Evolutionary conservation across 1,284 basidiomycete species (phyloP).

Genomic region (Sporisorium scitamineum): DNA sequence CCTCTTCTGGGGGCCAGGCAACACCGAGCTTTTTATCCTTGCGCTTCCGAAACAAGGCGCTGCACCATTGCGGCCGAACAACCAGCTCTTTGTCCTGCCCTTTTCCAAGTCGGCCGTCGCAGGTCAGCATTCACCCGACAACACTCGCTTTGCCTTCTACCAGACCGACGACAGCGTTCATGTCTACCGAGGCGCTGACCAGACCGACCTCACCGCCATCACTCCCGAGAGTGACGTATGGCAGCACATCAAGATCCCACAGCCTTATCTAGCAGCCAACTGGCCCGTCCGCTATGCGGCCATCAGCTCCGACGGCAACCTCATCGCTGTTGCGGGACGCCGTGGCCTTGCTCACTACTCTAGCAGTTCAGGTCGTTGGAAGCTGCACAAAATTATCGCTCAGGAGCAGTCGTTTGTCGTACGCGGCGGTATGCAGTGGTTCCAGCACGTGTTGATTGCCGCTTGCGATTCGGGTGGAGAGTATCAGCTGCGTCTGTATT

Average conservation of each 20-base stretch:
- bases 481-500: slow-evolving; percentile 82
- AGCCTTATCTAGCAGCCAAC: slow-evolving; percentile 86
- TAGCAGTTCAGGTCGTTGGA: slow-evolving; percentile 93
- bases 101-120: slow-evolving; percentile 96
- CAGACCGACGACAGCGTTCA: slow-evolving; percentile 94
- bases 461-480: slow-evolving; percentile 74
- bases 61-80: slow-evolving; percentile 25
- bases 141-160: slow-evolving; percentile 91
- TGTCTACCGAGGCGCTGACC: slow-evolving; percentile 96
- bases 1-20: slow-evolving; percentile 65
- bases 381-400: slow-evolving; percentile 82
- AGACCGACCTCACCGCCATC: slow-evolving; percentile 97
- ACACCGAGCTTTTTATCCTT: slow-evolving; percentile 58
- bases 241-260: slow-evolving; percentile 78
- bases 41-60: slow-evolving; percentile 25
- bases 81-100: slow-evolving; percentile 71
- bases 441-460: slow-evolving; percentile 92
- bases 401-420: slow-evolving; percentile 92
- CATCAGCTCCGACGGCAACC: slow-evolving; percentile 87
- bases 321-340: slow-evolving; percentile 92
- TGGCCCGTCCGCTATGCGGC: slow-evolving; percentile 96
- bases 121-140: slow-evolving; percentile 90
- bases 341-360: slow-evolving; percentile 94
- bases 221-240: slow-evolving; percentile 95
- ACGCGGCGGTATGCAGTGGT: slow-evolving; percentile 93